These are phyloP conservation scores for Intubia oerlemansii DNA, from an alignment of 2,329 filamentous ascomycete species.

Conservation along the genomic window DNA sequence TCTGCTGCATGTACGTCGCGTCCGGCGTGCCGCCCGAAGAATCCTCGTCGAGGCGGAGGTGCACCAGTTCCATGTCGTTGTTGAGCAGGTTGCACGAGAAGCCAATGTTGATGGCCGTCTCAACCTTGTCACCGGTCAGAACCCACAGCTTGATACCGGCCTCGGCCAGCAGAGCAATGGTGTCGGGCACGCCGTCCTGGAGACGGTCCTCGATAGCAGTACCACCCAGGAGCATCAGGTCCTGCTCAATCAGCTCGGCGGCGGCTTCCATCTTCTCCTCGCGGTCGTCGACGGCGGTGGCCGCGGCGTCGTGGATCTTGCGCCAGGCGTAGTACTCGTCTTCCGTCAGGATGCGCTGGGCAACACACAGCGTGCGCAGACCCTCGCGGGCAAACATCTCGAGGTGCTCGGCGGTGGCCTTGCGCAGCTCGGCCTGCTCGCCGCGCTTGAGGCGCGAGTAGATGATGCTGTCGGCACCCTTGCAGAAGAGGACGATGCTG, in stretches of 20 bases:
- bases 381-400: constrained; percentile 96
- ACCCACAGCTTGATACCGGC: constrained; percentile 99
- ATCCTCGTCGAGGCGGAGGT: constrained; percentile 68
- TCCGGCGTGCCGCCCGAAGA: constrained; percentile 25
- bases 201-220: constrained; percentile 95
- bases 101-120: constrained; percentile 98
- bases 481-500: constrained; percentile 81
- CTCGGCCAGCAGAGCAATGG: constrained; percentile 72
- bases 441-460: constrained; percentile 76
- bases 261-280: constrained; percentile 87
- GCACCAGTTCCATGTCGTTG: constrained; percentile 93
- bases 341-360: constrained; percentile 59
- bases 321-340: constrained; percentile 73
- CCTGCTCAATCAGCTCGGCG: constrained; percentile 75
- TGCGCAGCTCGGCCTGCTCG: constrained; percentile 66
- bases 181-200: constrained; percentile 91
- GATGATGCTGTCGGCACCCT: constrained; percentile 92
- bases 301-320: constrained; percentile 68
- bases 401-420: constrained; percentile 73
- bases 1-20: constrained; percentile 28
- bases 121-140: constrained; percentile 92
- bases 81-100: constrained; percentile 96
- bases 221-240: constrained; percentile 71
- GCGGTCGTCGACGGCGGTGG: constrained; percentile 61
- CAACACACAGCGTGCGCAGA: constrained; percentile 83